Evolutionary conservation across 2,329 filamentous ascomycete genomes (phyloP).

Genomic region (Beauveria caledonica): DNA sequence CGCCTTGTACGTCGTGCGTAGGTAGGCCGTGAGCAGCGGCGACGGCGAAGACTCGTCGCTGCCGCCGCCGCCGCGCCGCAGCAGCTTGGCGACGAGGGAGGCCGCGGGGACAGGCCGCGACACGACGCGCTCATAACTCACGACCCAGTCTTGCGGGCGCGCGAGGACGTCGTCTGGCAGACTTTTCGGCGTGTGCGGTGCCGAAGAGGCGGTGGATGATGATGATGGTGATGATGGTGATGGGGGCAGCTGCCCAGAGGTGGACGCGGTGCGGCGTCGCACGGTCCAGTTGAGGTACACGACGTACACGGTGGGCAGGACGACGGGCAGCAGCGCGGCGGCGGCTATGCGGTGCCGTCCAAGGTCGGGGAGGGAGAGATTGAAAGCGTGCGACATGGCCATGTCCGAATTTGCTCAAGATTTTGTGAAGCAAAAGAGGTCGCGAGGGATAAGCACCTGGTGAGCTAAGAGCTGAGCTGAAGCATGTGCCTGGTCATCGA

Average conservation of each 20-base stretch:
- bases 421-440: neutral
- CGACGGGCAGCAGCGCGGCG: conserved; percentile 8
- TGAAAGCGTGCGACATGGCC: neutral
- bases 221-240: too few relatives aligned
- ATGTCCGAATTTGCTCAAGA: neutral
- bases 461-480: neutral
- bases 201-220: neutral
- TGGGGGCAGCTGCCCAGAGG: neutral
- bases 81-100: neutral
- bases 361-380: neutral
- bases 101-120: conserved; percentile 17
- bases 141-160: conserved; percentile 18
- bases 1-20: conserved; percentile 22
- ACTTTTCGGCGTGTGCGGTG: neutral
- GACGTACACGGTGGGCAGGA: conserved; percentile 13
- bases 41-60: conserved; percentile 9
- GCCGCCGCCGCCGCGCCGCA: neutral
- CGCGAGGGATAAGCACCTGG: neutral
- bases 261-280: conserved; percentile 10
- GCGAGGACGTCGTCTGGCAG: conserved; percentile 17
- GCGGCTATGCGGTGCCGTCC: neutral
- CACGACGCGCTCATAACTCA: conserved; percentile 22
- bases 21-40: conserved; percentile 19
- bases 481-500: neutral
- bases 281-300: conserved; percentile 12